Conservation (phyloP, 31 red algal genomes). For the Odonthalia washingtoniensis region DNA sequence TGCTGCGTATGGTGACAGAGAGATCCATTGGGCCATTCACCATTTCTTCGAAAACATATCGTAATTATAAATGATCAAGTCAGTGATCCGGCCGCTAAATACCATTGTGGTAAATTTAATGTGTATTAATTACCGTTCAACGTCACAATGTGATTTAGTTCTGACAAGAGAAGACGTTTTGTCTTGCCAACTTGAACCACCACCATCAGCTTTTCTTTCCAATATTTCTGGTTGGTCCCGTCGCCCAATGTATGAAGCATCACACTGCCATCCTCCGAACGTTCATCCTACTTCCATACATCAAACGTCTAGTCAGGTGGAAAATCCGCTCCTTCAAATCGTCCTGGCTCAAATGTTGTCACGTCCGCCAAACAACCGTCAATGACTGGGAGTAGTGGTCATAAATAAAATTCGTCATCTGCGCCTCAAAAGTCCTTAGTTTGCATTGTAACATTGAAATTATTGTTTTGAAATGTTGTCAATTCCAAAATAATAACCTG, state of each 20-base stretch:
- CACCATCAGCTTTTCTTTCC: constrained; percentile 86
- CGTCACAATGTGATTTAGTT: constrained; percentile 46
- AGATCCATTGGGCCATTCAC: constrained; percentile 79
- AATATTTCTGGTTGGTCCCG: constrained; percentile 3
- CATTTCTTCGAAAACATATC: constrained; percentile 88
- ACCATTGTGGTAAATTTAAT: constrained; percentile 80
- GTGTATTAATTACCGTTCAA: constrained; percentile 91
- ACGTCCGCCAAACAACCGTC: not conserved
- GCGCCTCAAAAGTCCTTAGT: too few species aligned
- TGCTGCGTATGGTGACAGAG: constrained; percentile 79
- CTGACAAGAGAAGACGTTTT: constrained; percentile 80
- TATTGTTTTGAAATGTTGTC: too few species aligned
- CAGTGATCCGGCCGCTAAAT: constrained; percentile 33
- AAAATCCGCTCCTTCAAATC: not conserved
- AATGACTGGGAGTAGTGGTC: not conserved
- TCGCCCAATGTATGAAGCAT: constrained; percentile 21
- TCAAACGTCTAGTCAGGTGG: not conserved
- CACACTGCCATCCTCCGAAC: not conserved
- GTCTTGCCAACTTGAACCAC: constrained; percentile 77
- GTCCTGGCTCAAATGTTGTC: not conserved
- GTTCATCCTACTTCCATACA: not conserved
- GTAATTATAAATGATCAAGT: constrained; percentile 58
- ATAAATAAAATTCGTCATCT: not conserved
- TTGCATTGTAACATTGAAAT: too few species aligned
- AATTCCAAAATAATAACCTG: too few species aligned